These are phyloP conservation scores for Rhodotorula sphaerocarpa DNA, from an alignment of 768 basidiomycete species.

Conservation along the genomic window DNA sequence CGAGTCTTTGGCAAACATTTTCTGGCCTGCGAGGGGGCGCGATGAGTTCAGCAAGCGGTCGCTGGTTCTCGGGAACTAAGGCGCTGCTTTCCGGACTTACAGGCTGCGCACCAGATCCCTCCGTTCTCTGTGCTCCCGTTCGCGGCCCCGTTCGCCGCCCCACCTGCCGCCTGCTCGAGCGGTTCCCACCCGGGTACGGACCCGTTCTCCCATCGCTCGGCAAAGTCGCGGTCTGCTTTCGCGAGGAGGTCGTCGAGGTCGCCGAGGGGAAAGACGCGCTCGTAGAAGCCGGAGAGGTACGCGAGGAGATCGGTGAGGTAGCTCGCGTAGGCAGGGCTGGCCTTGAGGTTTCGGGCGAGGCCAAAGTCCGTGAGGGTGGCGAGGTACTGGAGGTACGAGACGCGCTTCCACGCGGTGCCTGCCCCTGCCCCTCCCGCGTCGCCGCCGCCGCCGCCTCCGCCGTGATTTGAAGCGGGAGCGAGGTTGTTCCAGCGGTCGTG, in stretches of 20 bases:
- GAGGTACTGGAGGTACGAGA: constrained; percentile 88
- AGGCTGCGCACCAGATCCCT: constrained; percentile 68
- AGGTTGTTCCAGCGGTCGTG: constrained; percentile 85
- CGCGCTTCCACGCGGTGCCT: constrained; percentile 58
- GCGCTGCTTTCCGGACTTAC: constrained; percentile 28
- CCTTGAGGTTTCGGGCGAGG: constrained; percentile 43
- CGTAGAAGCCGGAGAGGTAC: constrained; percentile 78
- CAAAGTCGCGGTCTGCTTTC: constrained; percentile 62
- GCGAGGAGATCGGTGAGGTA: constrained; percentile 74
- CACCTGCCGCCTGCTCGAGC: constrained; percentile 44
- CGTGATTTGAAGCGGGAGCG: constrained; percentile 56
- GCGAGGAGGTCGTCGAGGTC: constrained; percentile 64
- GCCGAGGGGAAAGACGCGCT: constrained; percentile 71
- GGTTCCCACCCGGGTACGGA: constrained; percentile 68
- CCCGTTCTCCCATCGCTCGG: constrained; percentile 66
- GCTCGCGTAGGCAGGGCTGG: constrained; percentile 73
- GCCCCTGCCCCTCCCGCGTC: too few relatives aligned
- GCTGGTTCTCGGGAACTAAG: not conserved
- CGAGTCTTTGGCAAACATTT: constrained; percentile 89
- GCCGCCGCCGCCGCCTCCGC: constrained; percentile 23
- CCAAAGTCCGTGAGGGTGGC: constrained; percentile 49
- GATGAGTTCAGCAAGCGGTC: too few relatives aligned
- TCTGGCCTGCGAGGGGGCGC: constrained; percentile 60
- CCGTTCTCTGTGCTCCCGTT: constrained; percentile 38
- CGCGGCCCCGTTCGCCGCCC: constrained; percentile 44